Conservation (phyloP, 371 early-diverging fungal species). For the Sporodiniella umbellata region DNA sequence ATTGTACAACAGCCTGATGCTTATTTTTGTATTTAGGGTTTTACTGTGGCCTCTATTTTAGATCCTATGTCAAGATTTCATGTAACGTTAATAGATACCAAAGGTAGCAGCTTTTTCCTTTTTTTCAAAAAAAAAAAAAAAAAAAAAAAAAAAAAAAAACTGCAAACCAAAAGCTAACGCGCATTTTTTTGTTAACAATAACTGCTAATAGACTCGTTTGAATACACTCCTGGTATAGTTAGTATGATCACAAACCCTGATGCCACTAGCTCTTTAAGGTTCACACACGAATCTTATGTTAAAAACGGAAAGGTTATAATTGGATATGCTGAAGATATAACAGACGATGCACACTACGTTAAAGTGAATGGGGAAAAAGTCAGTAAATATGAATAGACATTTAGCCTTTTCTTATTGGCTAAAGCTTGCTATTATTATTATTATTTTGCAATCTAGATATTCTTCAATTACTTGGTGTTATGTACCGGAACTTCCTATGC, state of each 20-base stretch:
- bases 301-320: conserved; percentile 43
- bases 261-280: conserved; percentile 25
- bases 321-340: conserved; percentile 35
- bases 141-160: no score
- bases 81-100: conserved; percentile 44
- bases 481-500: conserved; percentile 67
- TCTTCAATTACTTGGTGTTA: conserved; percentile 70
- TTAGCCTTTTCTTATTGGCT: background rate
- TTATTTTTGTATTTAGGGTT: conserved; percentile 24
- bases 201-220: conserved; percentile 27
- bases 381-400: background rate
- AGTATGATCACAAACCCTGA: conserved; percentile 28
- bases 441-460: no score
- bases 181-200: background rate
- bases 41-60: conserved; percentile 40
- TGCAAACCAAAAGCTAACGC: no score
- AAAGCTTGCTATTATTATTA: background rate
- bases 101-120: conserved; percentile 26
- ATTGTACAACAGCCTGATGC: background rate
- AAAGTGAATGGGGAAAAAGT: conserved; percentile 29
- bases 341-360: conserved; percentile 24
- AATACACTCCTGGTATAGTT: conserved; percentile 43
- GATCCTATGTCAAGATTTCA: conserved; percentile 47
- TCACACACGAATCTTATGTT: conserved; percentile 37
- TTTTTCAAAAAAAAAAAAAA: background rate